These are phyloP conservation scores for Globisporangium paroecandrum DNA, from an alignment of 352 stramenopile species.

Conservation along the genomic window DNA sequence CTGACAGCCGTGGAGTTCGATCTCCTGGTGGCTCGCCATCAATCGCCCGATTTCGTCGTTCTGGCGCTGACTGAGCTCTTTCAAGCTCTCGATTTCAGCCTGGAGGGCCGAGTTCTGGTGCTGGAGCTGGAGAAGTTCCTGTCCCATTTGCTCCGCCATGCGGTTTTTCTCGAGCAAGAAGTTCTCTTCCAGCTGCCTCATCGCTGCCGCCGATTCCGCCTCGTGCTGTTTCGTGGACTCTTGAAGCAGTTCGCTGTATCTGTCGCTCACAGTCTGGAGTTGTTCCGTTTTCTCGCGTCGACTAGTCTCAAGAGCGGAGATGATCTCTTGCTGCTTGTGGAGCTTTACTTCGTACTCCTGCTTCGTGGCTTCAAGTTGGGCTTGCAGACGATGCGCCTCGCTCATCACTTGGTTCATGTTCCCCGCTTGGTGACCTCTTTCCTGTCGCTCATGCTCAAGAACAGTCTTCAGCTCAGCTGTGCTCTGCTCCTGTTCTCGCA, in stretches of 20 bases:
- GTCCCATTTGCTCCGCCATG: conserved; percentile 33
- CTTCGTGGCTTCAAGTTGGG: conserved; percentile 34
- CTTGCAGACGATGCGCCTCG: conserved; percentile 45
- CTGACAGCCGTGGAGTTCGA: conserved; percentile 25
- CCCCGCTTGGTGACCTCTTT: conserved; percentile 25
- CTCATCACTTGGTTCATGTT: conserved; percentile 34
- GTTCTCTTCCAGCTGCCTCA: conserved; percentile 49
- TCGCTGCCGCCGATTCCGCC: conserved; percentile 33
- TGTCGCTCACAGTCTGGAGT: conserved; percentile 34
- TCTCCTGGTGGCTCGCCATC: conserved; percentile 42
- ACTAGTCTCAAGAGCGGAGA: conserved; percentile 35
- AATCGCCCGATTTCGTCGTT: conserved; percentile 50
- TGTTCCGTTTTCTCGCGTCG: conserved; percentile 31
- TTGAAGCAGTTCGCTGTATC: conserved; percentile 24
- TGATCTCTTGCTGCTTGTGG: conserved; percentile 36
- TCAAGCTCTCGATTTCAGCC: conserved; percentile 40
- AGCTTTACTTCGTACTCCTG: conserved; percentile 56
- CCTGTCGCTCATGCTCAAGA: conserved; percentile 20
- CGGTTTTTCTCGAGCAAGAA: conserved; percentile 46
- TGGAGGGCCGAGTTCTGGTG: conserved; percentile 41
- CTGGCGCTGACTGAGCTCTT: conserved; percentile 49
- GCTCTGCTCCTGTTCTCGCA: conserved; percentile 32
- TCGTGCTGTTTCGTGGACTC: conserved; percentile 37
- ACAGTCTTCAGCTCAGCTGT: conserved; percentile 30
- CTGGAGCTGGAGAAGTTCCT: conserved; percentile 33